phyloP scores from a whole-genome alignment of 306 rosid species.

The Quercus parvula region DNA sequence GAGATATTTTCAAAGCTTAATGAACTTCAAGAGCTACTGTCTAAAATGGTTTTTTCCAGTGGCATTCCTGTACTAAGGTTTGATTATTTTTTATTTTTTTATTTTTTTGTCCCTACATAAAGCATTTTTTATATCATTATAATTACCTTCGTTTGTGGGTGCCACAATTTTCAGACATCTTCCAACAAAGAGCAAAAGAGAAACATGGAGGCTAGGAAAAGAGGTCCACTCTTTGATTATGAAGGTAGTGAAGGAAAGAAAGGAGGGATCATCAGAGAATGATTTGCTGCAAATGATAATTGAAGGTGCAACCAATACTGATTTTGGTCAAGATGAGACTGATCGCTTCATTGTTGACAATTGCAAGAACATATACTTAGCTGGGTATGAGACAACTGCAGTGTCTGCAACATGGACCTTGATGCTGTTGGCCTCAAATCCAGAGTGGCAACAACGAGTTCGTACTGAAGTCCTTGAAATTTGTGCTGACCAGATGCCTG shows the following conservation, averaged over 20 bases:
- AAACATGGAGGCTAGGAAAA: constrained; percentile 40
- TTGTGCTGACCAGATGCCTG: constrained; percentile 24
- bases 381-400: constrained; percentile 43
- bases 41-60: not conserved
- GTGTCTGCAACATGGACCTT: constrained; percentile 37
- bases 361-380: constrained; percentile 36
- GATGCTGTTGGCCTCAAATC: constrained; percentile 45
- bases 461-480: constrained; percentile 30
- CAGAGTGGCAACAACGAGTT: constrained; percentile 39
- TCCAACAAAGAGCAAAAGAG: constrained; percentile 51
- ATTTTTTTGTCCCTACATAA: not conserved
- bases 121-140: too few relatives aligned
- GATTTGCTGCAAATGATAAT: constrained; percentile 34
- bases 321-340: constrained; percentile 2
- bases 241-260: constrained; percentile 24
- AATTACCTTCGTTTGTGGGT: not conserved
- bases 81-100: not conserved
- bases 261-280: not conserved
- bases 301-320: constrained; percentile 27
- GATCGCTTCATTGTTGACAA: constrained; percentile 29
- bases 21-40: not conserved
- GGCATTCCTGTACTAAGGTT: constrained; percentile 25
- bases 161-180: constrained; percentile 20
- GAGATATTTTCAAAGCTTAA: constrained; percentile 12
- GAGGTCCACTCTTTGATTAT: constrained; percentile 37